phyloP scores from a whole-genome alignment of 164 flowering plant species.

The Stephania yunnanensis region DNA sequence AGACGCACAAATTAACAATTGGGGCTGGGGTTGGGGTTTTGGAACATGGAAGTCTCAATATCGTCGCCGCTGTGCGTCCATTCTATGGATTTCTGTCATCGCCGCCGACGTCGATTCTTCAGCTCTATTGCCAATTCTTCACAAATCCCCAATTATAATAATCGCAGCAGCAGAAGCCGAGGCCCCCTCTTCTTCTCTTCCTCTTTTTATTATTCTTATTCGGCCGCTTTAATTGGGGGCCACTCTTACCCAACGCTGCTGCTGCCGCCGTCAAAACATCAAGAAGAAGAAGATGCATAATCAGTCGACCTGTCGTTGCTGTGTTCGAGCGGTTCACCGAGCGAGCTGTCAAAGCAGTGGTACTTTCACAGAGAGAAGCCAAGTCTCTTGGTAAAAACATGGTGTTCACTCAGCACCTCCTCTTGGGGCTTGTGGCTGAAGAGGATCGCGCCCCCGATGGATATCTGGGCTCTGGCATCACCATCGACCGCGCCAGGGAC shows the following conservation, averaged over 20 bases:
- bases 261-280: too few species aligned
- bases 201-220: slow-evolving; percentile 19
- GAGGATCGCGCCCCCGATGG: slow-evolving; percentile 58
- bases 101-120: slow-evolving; percentile 11
- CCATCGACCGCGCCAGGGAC: slow-evolving; percentile 46
- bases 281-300: neutral
- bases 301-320: slow-evolving; percentile 30
- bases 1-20: too few species aligned
- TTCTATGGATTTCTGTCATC: slow-evolving; percentile 15
- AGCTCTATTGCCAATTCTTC: slow-evolving; percentile 5
- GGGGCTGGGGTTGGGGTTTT: too few species aligned
- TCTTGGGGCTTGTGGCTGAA: slow-evolving; percentile 70
- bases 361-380: slow-evolving; percentile 74
- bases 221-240: slow-evolving; percentile 12
- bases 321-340: slow-evolving; percentile 77
- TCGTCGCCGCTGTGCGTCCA: slow-evolving; percentile 4
- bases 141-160: slow-evolving; percentile 8
- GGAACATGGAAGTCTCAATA: slow-evolving; percentile 13
- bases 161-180: neutral
- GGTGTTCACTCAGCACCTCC: slow-evolving; percentile 71
- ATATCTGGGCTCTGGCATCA: slow-evolving; percentile 58
- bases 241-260: neutral
- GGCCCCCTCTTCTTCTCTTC: neutral
- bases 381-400: slow-evolving; percentile 46
- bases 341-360: slow-evolving; percentile 61